Conservation (phyloP, 106 monocot genomes). For the Acorus calamus region DNA sequence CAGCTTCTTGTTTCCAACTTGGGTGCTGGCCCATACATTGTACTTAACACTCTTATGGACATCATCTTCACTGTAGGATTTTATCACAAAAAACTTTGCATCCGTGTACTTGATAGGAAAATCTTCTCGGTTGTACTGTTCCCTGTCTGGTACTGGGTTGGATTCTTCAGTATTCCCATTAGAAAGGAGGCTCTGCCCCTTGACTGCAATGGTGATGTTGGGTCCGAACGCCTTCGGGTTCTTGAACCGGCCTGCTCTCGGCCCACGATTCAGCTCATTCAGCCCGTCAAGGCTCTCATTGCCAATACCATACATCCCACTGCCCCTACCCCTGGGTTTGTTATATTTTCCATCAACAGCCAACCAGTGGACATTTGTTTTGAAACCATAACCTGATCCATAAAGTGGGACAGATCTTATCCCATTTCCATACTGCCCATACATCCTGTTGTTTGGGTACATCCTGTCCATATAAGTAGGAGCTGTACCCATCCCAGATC, state of each 20-base stretch:
- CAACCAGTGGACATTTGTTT: conserved; percentile 22
- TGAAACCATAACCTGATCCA: conserved; percentile 28
- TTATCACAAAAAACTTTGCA: conserved; percentile 78
- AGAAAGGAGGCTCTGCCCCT: conserved; percentile 28
- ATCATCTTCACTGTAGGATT: conserved; percentile 89
- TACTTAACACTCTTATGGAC: conserved; percentile 80
- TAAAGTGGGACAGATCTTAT: conserved; percentile 21
- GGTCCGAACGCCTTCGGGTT: conserved; percentile 23
- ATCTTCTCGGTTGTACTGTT: conserved; percentile 53
- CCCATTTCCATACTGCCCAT: conserved; percentile 28
- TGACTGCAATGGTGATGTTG: conserved; percentile 9
- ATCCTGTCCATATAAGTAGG: conserved; percentile 38
- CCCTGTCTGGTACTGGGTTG: conserved; percentile 27
- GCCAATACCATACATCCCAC: conserved; percentile 39
- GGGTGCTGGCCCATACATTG: conserved; percentile 82
- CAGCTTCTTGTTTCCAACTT: conserved; percentile 78
- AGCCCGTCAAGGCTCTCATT: conserved; percentile 60
- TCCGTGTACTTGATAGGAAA: conserved; percentile 45
- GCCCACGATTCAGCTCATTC: conserved; percentile 65
- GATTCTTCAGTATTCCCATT: conserved; percentile 24
- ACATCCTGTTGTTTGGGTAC: conserved; percentile 38
- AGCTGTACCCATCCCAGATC: conserved; percentile 16
- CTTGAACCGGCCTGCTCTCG: conserved; percentile 42
- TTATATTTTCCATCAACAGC: conserved; percentile 27
- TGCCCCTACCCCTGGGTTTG: conserved; percentile 40